phyloP scores from a whole-genome alignment of 2,329 filamentous ascomycete species.

The Xylariaceae sp. region DNA sequence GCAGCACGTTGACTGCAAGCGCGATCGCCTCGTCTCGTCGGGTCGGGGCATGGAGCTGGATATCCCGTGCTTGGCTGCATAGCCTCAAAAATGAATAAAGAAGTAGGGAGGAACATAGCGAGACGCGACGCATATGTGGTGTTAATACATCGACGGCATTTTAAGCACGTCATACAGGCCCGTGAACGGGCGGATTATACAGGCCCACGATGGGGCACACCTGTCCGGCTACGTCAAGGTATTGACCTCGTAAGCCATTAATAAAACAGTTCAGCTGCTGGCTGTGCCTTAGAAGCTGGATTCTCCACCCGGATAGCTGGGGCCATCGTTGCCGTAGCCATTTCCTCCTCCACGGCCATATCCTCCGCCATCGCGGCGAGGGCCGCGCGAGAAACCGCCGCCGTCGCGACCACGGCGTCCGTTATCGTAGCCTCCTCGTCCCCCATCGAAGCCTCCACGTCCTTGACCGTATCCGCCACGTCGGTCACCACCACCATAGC shows the following conservation, averaged over 20 bases:
- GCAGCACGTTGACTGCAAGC: no score
- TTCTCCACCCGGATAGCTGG: not conserved
- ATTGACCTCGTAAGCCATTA: no score
- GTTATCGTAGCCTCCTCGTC: not conserved
- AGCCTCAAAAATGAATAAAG: no score
- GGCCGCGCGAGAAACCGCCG: not conserved
- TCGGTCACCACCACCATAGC: no score
- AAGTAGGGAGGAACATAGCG: no score
- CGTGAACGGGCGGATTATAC: not conserved
- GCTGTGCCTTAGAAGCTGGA: not conserved
- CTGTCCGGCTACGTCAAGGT: no score
- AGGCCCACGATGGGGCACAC: no score
- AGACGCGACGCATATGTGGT: not conserved
- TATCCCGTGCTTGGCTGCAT: no score
- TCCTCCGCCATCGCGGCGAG: no score
- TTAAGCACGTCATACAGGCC: not conserved
- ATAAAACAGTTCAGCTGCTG: not conserved
- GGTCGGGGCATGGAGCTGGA: no score
- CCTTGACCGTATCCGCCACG: not conserved
- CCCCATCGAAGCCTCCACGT: not conserved
- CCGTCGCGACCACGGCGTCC: not conserved
- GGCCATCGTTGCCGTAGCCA: not conserved
- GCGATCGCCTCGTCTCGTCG: no score
- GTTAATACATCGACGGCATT: conserved; percentile 1
- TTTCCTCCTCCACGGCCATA: no score